Evolutionary conservation across 495 filamentous ascomycete genomes (phyloP).

Genomic region (Penicillium herquei): DNA sequence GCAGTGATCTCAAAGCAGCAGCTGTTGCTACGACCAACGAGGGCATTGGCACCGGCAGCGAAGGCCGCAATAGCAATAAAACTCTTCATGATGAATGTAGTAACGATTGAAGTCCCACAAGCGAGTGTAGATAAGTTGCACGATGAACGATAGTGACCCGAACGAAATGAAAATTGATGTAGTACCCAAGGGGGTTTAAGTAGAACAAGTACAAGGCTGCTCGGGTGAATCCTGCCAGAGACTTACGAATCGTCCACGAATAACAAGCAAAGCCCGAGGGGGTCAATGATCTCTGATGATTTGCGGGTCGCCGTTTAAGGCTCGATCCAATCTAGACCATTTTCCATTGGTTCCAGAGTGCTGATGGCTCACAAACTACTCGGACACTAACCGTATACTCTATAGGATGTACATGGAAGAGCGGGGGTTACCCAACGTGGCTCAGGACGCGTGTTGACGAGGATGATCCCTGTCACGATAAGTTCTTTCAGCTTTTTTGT

Average conservation of each 20-base stretch:
- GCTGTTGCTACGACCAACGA: constrained; percentile 34
- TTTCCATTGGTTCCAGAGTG: background rate
- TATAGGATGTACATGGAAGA: background rate
- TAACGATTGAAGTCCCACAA: background rate
- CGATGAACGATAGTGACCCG: background rate
- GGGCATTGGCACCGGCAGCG: constrained; percentile 38
- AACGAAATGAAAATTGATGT: background rate
- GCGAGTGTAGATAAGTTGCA: background rate
- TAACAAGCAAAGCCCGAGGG: background rate
- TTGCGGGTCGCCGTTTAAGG: background rate
- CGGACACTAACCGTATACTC: background rate
- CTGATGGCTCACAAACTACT: constrained; percentile 1
- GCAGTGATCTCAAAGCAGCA: constrained; percentile 54
- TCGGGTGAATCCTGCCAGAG: background rate
- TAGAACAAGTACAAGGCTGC: background rate
- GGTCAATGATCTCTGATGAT: background rate
- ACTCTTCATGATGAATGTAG: constrained; percentile 29
- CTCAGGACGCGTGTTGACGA: background rate
- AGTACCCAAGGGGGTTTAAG: background rate
- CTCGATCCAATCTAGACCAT: background rate
- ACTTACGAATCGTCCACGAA: constrained; percentile 3
- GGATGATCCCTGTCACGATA: background rate
- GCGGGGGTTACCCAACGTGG: background rate
- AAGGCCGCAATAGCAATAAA: constrained; percentile 35
- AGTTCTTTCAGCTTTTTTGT: too few species aligned